Evolutionary conservation across 257 asterid species (phyloP).

Genomic region (Solanum virginianum): DNA sequence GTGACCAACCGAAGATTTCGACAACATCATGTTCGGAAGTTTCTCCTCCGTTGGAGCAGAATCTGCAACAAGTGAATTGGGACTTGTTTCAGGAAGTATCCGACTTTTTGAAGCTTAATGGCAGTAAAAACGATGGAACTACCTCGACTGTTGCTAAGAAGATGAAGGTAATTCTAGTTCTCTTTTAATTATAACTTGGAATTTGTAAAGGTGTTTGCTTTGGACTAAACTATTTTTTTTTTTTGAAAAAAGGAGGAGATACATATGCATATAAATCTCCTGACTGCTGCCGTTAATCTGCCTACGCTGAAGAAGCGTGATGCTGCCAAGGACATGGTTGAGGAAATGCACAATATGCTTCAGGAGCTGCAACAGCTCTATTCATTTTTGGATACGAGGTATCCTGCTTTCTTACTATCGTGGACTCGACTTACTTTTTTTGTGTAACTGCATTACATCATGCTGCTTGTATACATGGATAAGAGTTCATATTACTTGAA

Average conservation of each 20-base stretch:
- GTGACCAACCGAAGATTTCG: background rate
- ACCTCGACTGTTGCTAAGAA: background rate
- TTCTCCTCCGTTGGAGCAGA: background rate
- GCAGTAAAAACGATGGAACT: background rate
- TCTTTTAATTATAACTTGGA: background rate
- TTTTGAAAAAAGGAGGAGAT: background rate
- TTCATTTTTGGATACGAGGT: conserved; percentile 8
- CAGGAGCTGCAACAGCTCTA: conserved; percentile 14
- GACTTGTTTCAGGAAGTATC: conserved; percentile 10
- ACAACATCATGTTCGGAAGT: background rate
- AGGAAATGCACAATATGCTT: background rate
- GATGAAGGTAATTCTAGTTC: conserved; percentile 22
- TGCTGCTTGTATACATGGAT: background rate
- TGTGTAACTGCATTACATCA: background rate
- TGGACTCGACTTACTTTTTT: background rate
- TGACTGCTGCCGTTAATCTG: background rate
- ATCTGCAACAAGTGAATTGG: conserved; percentile 11
- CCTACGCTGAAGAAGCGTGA: background rate
- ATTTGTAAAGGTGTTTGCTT: background rate
- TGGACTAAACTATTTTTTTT: background rate
- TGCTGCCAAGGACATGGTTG: background rate
- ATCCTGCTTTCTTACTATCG: background rate
- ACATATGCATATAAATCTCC: background rate
- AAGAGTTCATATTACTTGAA: background rate
- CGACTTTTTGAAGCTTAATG: background rate